These are phyloP conservation scores for Podospora tetraspora DNA, from an alignment of 495 filamentous ascomycete genomes.

Conservation along the genomic window DNA sequence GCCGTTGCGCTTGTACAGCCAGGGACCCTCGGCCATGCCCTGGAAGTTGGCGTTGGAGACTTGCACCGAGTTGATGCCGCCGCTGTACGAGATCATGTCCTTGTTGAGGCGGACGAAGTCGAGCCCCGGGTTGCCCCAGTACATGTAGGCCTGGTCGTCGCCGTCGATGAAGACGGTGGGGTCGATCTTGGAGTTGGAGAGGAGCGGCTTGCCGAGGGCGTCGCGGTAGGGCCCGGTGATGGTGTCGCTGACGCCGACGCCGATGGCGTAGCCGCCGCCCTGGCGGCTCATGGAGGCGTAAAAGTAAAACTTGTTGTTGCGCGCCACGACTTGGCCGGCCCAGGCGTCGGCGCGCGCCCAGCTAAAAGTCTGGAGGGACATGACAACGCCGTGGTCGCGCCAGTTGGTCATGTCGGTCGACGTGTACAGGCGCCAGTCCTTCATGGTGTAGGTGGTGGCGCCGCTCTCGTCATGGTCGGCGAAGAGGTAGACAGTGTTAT, in stretches of 20 bases:
- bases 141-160: neutral
- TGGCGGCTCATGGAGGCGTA: neutral
- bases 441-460: neutral
- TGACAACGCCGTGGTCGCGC: slow-evolving; percentile 1
- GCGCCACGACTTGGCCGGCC: neutral
- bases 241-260: neutral
- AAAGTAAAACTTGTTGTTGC: neutral
- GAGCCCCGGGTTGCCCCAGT: neutral
- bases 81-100: neutral
- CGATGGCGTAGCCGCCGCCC: neutral
- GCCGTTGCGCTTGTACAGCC: neutral
- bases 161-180: slow-evolving; percentile 13
- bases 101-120: neutral
- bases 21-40: neutral
- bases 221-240: neutral
- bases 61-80: neutral
- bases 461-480: slow-evolving; percentile 1
- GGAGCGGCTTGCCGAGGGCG: neutral
- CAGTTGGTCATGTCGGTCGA: slow-evolving; percentile 3
- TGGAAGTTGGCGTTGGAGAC: neutral
- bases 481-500: neutral
- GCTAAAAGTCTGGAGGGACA: neutral
- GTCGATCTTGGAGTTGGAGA: slow-evolving; percentile 3
- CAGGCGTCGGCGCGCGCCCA: slow-evolving; percentile 6
- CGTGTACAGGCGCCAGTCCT: slow-evolving; percentile 1